Evolutionary conservation across 225 moss, liverwort and hornwort species (phyloP), one percentile per base, ranked within the genome.

Genomic region (Asterella californica): DNA sequence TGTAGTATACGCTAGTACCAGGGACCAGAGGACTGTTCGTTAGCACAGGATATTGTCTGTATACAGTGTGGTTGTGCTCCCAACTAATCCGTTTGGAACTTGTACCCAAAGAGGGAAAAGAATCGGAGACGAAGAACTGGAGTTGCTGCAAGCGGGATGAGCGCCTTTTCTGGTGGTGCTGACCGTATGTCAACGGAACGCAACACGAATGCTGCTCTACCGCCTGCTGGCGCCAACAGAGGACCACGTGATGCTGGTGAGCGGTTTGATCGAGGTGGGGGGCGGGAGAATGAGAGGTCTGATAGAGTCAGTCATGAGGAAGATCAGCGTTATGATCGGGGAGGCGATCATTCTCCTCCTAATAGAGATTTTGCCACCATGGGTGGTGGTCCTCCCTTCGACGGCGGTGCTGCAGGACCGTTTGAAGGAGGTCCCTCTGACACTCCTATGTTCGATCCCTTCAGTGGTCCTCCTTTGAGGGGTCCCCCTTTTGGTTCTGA

Each of bases 401-500:
- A 95, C 64, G 95, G 93, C 63, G 93, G 92, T 70, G 93, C 91
- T 84, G 86, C 86, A 74, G 99, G 95, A 68, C 91, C 88, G 21
- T 99, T 95, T 70, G 99, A 99, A 85, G 93, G 91, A 67, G 97
- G 93, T 15, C 92, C 95, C 3, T 90, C 91, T 83, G 99, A 99
- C 30, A 85, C 93, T 64, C 95, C 95, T 48, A 95, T 99, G 93
- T 99, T 99, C 76, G 99, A 99, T 81, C 95, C 86, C 72, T 99
- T 99, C 76, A 90, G 86, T 88, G 99, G 95, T 42, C 95, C 97
- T 79, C 96, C 90, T 30, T 70, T 99, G 72, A 88, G 95, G 79
- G 95, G 99, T 71, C 90, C 93, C 62, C 99, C 99, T 75, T 95
- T 93, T 77, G 99, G 95, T 82, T 85, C 95, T 76, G 95, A 99